Evolutionary conservation across 2,329 filamentous ascomycete species (phyloP), one percentile per base, ranked within the genome.

Genomic region (Pyrenophora teres): DNA sequence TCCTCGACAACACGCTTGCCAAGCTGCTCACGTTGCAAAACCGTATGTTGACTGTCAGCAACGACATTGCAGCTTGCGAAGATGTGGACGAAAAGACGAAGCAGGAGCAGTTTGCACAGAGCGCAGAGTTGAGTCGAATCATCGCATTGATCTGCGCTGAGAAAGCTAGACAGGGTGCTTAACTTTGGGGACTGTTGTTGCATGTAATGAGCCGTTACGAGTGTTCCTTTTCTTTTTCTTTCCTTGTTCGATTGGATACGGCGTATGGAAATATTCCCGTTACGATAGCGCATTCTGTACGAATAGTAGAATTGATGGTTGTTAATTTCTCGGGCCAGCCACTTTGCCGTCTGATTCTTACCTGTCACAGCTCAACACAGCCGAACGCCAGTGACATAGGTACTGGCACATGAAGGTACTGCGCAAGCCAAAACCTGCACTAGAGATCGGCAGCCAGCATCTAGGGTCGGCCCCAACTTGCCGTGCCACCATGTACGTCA

Each of bases 121-220:
- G 72, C 25, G 78, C 78, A 1, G 78, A 81, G 66, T 56, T 81
- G 53, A 76, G 73, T 43, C 63, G 77, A 45, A 79, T 81, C 48
- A 80, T 81, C 53, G 78, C 78, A 1, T 59, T 81, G 57, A 81
- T 81, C 47, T 81, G 78, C 60, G 76, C 78, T 2, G 78, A 81
- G 73, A 81, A 81, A 69, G 78, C 78, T 5, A 73, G 78, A 56
- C 78, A 81, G 58, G 76, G 77, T 16, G 59, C 68, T 36, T 71
- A 62, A 36, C 27, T 9, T 30, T 43, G 16, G 16, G 13, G 18
- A 37, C 37, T 45, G 30, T 32, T 19, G 16, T 27, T 12, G 18
- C 2, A 12, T 35, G 50, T 21, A 16, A 16, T 39, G 35, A 10
- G 15, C 15, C 40, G 12, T 12, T 33, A 21, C 10, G 19, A 30